phyloP scores from a whole-genome alignment of 2,329 filamentous ascomycete genomes.

The Ophiostoma sp. region DNA sequence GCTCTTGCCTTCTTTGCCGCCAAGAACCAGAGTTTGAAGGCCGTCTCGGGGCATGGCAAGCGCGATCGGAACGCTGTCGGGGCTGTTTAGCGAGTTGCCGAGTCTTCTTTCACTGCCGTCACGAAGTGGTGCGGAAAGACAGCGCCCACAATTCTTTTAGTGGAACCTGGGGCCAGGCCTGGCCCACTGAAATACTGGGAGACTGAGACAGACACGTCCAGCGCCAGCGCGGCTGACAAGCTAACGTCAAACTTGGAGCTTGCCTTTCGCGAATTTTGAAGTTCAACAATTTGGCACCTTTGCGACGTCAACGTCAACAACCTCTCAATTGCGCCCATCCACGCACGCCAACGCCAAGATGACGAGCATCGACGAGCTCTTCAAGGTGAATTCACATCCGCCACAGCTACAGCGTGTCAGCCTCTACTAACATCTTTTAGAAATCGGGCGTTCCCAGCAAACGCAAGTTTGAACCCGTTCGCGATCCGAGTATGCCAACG shows the following conservation, averaged over 20 bases:
- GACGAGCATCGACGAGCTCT: conserved; percentile 61
- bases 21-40: background rate
- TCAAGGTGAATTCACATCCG: conserved; percentile 46
- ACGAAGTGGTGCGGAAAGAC: too few species aligned
- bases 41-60: conserved; percentile 14
- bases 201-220: background rate
- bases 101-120: background rate
- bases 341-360: conserved; percentile 38
- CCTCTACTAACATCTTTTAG: conserved; percentile 31
- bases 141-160: background rate
- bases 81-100: background rate
- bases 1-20: background rate
- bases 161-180: too few species aligned
- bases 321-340: background rate
- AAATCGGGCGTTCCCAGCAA: conserved; percentile 55
- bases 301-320: conserved; percentile 3
- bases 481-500: conserved; percentile 58
- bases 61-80: background rate
- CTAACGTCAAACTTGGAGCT: conserved; percentile 1
- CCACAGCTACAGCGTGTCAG: background rate
- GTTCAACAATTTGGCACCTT: background rate
- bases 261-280: background rate
- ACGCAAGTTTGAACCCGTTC: conserved; percentile 62
- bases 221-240: background rate
- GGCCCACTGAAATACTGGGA: background rate